Evolutionary conservation across 2,329 filamentous ascomycete genomes (phyloP), one percentile per base, ranked within the genome.

Genomic region (Colletotrichum eleusines): DNA sequence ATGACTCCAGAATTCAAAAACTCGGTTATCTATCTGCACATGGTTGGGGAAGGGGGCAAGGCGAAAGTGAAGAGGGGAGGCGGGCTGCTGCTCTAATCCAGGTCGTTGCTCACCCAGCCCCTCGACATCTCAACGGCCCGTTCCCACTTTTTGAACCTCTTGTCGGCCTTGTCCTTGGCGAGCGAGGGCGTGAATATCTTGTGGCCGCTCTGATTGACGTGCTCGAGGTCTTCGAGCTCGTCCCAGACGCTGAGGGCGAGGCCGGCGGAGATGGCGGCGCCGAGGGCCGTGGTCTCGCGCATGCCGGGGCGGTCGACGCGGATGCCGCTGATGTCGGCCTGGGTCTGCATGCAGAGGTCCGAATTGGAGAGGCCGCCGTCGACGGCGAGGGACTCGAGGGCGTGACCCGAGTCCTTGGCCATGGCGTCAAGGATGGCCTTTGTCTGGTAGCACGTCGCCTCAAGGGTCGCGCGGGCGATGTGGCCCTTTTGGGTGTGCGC

Each of bases 301-400:
- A 97, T 97, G 66, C 89, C 87, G 0, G 94, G 94, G 31, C 94
- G 90, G 79, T 95, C 90, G 71, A 97, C 92, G 35, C 91, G 92
- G 75, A 97, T 96, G 66, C 90, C 83, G 75, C 92, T 94, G 61
- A 97, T 88, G 81, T 97, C 92, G 73, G 94, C 92, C 86, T 97
- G 94, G 6, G 92, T 94, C 86, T 92, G 94, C 94, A 97, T 97
- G 82, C 91, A 94, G 66, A 97, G 86, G 78, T 95, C 92, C 14
- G 93, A 95, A 81, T 94, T 95, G 76, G 92, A 94, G 87, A 97
- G 93, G 69, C 94, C 94, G 68, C 94, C 94, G 77, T 97, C 94
- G 53, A 97, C 94, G 42, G 93, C 91, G 53, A 97, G 86, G 74
- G 91, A 89, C 69, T 89, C 87, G 40, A 97, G 87, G 73, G 89